Evolutionary conservation across 306 rosid genomes (phyloP), one percentile per base, ranked within the genome.

Genomic region (Aeschynomene evenia): DNA sequence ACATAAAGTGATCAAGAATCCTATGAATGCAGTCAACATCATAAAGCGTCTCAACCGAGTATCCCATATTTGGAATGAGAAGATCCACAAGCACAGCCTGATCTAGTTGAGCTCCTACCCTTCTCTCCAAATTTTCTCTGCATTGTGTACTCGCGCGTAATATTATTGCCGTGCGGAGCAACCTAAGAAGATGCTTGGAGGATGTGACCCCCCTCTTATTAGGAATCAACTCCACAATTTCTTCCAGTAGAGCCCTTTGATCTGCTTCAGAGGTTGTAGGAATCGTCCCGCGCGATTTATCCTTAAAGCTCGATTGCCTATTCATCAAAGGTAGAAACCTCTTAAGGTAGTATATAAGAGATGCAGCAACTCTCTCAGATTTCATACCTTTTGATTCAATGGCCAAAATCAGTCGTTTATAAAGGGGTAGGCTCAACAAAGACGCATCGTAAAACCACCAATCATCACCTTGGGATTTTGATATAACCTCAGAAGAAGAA

Each of bases 391-490:
- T 89, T 9, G 81, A 72, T 78, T 87, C 98, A 43, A 92, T 78
- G 2, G 89, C 77, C 50, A 82, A 71, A 70, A 92, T 82, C 43
- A 92, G 55, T 51, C 88, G 75, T 76, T 85, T 89, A 72, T 74
- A 92, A 4, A 87, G 50, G n/a, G 90, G 82, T 21, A 92, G 73
- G 69, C 96, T 87, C 46, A 92, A 77, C 76, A 85, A 87, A 66
- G 96, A 89, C 20, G 82, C 88, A 52, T 92, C 98, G 75, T 87
- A 95, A 34, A 63, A 87, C 98, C 98, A 92, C 98, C 98, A 92
- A 28, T 82, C 72, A 31, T 84, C 88, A 1, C 84, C 73, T 10
- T 58, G 52, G 43, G 67, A 14, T 21, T 60, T 64, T 7, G 76
- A 73, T 77, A 77, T 87, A 23, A 23, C 15, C 21, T 83, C 77